Evolutionary conservation across 73 alveolate species (phyloP).

Genomic region (Durusdinium trenchii): DNA sequence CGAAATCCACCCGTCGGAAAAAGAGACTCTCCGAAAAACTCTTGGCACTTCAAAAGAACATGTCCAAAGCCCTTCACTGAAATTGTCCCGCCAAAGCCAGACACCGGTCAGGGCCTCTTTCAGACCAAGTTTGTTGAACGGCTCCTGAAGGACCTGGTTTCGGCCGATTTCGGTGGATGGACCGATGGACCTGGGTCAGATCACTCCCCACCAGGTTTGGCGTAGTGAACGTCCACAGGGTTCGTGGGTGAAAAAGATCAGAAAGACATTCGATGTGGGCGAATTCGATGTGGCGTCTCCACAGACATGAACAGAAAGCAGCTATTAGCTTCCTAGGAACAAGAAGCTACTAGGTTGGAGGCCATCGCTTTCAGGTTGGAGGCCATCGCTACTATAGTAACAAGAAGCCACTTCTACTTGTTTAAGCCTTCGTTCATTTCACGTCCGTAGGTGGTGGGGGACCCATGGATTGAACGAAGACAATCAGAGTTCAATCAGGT

Average conservation of each 20-base stretch:
- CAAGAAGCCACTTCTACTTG: no score
- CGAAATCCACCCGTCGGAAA: background rate
- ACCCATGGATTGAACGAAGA: no score
- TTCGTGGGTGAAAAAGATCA: background rate
- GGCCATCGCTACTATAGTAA: no score
- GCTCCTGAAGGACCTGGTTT: constrained; percentile 7
- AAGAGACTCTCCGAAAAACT: background rate
- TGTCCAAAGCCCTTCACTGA: background rate
- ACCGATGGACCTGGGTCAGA: background rate
- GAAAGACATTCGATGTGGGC: background rate
- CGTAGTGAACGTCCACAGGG: background rate
- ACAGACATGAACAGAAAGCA: background rate
- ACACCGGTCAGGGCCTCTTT: no score
- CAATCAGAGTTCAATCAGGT: no score
- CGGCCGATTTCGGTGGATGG: background rate
- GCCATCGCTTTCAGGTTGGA: no score
- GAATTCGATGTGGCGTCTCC: background rate
- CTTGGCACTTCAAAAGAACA: background rate
- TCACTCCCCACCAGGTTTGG: background rate
- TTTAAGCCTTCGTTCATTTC: no score
- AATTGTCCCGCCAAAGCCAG: constrained; percentile 16
- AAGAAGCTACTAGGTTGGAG: no score
- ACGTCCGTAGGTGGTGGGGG: no score
- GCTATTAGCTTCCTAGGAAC: background rate
- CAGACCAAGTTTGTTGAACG: constrained; percentile 26